Evolutionary conservation across 1,284 basidiomycete genomes (phyloP), one percentile per base, ranked within the genome.

Genomic region (Ganoderma boninense): DNA sequence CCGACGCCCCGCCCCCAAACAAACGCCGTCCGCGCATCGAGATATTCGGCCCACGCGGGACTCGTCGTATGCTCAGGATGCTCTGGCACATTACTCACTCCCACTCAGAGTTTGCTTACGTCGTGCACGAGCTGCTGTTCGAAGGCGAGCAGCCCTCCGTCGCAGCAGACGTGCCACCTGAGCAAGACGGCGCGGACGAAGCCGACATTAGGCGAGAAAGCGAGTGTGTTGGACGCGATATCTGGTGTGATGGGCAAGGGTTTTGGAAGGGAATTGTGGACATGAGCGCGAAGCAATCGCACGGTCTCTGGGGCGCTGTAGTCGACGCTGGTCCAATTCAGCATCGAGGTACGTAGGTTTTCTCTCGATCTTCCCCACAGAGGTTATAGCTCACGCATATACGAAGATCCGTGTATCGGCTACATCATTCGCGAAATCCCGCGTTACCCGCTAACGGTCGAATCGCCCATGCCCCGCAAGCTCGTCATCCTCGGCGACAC

Each of bases 21-120:
- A 54, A 54, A 3, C 35, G 29, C 14, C 59, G 71, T 46, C 87
- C 90, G 0, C 86, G 83, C 59, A 83, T 97, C 56, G 90, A 97
- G 69, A 87, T 97, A 43, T 97, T 92, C 77, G 96, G 96, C 0
- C 95, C 95, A 0, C 87, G 89, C 2, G 95, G 95, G 14, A 82
- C 97, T n/a, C 90, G 96, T 52, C 82, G 85, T 32, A 92, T 97
- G 79, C 83, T 97, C 26, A 91, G 96, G 44, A 88, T 87, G 46
- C 90, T 89, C 56, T 84, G 97, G 70, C 85, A 86, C 49, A 86
- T 95, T 80, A 96, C 96, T 0, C 82, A 88, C 56, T 90, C 90
- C 4, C 86, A 83, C 46, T 89, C 92, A 2, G 83, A 87, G 0
- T 90, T 92, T 38, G 89, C 86, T 16, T 97, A 92, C 76, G 89